phyloP scores from a whole-genome alignment of 768 basidiomycete genomes.

The Favolaschia claudopus region DNA sequence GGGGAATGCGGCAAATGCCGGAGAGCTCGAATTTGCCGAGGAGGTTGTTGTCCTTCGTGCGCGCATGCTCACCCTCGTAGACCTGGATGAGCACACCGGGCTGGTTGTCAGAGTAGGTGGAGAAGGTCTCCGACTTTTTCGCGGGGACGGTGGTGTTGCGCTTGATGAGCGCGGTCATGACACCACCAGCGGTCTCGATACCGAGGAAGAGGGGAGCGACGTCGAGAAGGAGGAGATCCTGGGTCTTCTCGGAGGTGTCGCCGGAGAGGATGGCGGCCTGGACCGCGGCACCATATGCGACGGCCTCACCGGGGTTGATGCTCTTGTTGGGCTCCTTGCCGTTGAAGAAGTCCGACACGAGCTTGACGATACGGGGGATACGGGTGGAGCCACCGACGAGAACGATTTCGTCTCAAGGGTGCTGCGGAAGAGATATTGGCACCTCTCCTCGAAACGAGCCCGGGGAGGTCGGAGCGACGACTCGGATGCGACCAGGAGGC shows the following conservation, averaged over 20 bases:
- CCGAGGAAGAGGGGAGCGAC: slow-evolving; percentile 17
- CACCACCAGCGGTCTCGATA: slow-evolving; percentile 41
- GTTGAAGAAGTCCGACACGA: slow-evolving; percentile 14
- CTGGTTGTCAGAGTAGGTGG: slow-evolving; percentile 12
- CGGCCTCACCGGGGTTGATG: slow-evolving; percentile 19
- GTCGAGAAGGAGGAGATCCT: not conserved
- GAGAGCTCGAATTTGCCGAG: slow-evolving; percentile 14
- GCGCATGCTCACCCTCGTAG: slow-evolving; percentile 15
- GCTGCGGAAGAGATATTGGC: slow-evolving; percentile 66
- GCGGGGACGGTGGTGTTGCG: slow-evolving; percentile 10
- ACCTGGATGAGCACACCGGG: slow-evolving; percentile 5
- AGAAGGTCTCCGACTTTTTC: slow-evolving; percentile 3
- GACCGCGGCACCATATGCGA: slow-evolving; percentile 12
- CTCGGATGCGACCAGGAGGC: no score
- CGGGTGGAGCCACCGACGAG: slow-evolving; percentile 18
- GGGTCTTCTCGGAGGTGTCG: not conserved
- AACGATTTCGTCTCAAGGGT: slow-evolving; percentile 49
- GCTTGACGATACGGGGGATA: slow-evolving; percentile 9
- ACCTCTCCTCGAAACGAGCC: slow-evolving; percentile 70
- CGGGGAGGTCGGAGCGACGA: slow-evolving; percentile 75
- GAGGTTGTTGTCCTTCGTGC: slow-evolving; percentile 14
- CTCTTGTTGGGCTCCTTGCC: slow-evolving; percentile 15
- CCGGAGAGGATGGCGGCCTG: slow-evolving; percentile 12
- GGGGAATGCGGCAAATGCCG: slow-evolving; percentile 2
- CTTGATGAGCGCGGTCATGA: slow-evolving; percentile 6